These are phyloP conservation scores for Ascochyta lentis DNA, from an alignment of 2,329 filamentous ascomycete genomes.

Conservation along the genomic window DNA sequence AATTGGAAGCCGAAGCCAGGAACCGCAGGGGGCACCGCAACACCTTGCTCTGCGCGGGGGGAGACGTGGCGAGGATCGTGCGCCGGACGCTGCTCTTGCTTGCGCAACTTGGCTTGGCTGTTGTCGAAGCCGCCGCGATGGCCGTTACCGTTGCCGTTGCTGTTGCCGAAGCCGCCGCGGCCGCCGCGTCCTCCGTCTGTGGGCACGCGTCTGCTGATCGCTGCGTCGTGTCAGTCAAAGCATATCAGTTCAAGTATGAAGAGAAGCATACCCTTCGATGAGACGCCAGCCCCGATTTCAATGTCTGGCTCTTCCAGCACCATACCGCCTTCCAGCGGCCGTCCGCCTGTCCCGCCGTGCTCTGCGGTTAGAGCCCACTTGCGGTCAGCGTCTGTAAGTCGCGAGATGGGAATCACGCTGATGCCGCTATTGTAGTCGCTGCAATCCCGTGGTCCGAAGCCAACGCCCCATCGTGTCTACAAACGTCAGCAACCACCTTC, in stretches of 20 bases:
- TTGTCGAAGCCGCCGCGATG: conserved; percentile 27
- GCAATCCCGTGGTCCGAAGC: conserved; percentile 95
- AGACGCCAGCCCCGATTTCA: conserved; percentile 96
- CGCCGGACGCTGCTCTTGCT: conserved; percentile 34
- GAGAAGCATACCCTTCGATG: conserved; percentile 73
- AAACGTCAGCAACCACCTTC: conserved; percentile 25
- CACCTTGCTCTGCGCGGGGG: conserved; percentile 47
- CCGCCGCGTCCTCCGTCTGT: conserved; percentile 39
- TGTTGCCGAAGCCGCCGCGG: conserved; percentile 19
- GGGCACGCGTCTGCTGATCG: conserved; percentile 46
- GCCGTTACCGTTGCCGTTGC: too few relatives aligned
- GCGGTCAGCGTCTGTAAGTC: conserved; percentile 92
- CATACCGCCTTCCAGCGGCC: conserved; percentile 79
- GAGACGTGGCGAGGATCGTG: conserved; percentile 45
- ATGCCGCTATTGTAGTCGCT: conserved; percentile 93
- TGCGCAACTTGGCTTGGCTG: conserved; percentile 34
- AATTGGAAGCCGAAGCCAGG: conserved; percentile 62
- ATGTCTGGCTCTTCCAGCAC: conserved; percentile 98
- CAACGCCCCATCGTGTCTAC: conserved; percentile 95
- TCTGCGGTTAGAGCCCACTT: conserved; percentile 97
- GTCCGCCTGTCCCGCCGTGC: conserved; percentile 89
- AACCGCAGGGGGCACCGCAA: conserved; percentile 61
- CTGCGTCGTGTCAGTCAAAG: conserved; percentile 28
- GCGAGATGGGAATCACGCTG: conserved; percentile 89
- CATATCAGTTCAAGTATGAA: neutral